Percentiles rank a stretch among this genome's conserved stretches.
phyloP scores from a whole-genome alignment of 352 stramenopile species.

The Phytophthora brassicae region DNA sequence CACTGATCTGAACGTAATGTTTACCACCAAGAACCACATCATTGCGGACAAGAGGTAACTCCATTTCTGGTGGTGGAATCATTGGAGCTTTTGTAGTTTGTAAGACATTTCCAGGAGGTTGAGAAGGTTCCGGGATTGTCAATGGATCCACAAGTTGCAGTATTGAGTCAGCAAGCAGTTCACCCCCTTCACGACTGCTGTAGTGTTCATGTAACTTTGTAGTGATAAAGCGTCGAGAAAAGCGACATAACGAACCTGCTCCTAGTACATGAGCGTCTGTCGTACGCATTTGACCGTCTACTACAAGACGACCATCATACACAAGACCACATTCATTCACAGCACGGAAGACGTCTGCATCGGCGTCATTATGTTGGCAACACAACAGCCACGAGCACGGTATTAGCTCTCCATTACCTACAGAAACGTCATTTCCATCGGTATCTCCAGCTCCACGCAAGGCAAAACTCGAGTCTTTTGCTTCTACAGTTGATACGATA shows the following conservation, averaged over 20 bases:
- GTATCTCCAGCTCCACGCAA: neutral
- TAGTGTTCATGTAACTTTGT: conserved; percentile 79
- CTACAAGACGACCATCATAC: conserved; percentile 91
- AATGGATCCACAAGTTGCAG: conserved; percentile 70
- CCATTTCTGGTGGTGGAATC: conserved; percentile 65
- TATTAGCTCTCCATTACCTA: conserved; percentile 29
- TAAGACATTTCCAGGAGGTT: too few species aligned
- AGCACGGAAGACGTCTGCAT: conserved; percentile 87
- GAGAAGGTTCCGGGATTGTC: too few species aligned
- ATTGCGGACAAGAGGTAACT: conserved; percentile 58
- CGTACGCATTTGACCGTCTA: conserved; percentile 85
- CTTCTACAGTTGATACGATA: conserved; percentile 24
- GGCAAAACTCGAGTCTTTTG: conserved; percentile 7
- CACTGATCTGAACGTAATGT: conserved; percentile 72
- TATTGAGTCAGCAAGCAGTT: conserved; percentile 63
- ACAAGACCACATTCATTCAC: conserved; percentile 92
- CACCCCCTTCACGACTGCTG: conserved; percentile 74
- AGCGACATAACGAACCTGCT: conserved; percentile 70
- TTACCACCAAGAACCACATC: conserved; percentile 52
- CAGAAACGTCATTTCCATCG: neutral
- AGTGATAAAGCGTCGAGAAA: conserved; percentile 81
- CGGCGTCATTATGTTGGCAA: conserved; percentile 83
- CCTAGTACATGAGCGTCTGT: conserved; percentile 79
- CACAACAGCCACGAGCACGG: conserved; percentile 77
- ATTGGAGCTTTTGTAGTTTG: conserved; percentile 33